Conservation (phyloP, 352 stramenopile species). For the Paralagenidium karlingii region DNA sequence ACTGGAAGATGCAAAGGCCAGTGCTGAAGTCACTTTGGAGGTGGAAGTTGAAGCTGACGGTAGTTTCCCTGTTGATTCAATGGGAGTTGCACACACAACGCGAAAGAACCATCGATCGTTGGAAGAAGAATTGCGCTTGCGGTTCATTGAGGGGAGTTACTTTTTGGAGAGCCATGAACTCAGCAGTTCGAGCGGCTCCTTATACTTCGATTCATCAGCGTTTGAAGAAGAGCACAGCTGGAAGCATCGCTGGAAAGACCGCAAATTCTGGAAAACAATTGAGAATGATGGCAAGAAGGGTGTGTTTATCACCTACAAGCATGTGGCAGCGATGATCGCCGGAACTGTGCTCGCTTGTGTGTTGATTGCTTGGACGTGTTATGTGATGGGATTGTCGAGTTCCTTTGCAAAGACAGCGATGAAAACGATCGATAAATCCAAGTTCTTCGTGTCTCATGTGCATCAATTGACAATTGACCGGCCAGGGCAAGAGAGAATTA, state of each 20-base stretch:
- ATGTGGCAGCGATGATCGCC: background rate
- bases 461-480: conserved; percentile 59
- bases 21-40: too few species aligned
- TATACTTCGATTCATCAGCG: conserved; percentile 2
- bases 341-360: background rate
- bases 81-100: too few species aligned
- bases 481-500: conserved; percentile 52
- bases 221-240: background rate
- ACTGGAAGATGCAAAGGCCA: too few species aligned
- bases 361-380: conserved; percentile 60
- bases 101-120: too few species aligned
- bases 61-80: too few species aligned
- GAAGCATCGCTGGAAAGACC: background rate
- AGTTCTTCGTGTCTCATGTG: conserved; percentile 51
- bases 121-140: background rate
- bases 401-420: conserved; percentile 52
- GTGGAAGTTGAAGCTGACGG: too few species aligned
- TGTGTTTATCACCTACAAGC: conserved; percentile 65
- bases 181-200: background rate
- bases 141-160: background rate
- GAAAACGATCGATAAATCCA: conserved; percentile 26
- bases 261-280: conserved; percentile 56
- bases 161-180: background rate
- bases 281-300: conserved; percentile 57
- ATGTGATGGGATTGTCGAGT: conserved; percentile 54